Evolutionary conservation across 768 basidiomycete species (phyloP).

Genomic region (Amylocystis lapponica): DNA sequence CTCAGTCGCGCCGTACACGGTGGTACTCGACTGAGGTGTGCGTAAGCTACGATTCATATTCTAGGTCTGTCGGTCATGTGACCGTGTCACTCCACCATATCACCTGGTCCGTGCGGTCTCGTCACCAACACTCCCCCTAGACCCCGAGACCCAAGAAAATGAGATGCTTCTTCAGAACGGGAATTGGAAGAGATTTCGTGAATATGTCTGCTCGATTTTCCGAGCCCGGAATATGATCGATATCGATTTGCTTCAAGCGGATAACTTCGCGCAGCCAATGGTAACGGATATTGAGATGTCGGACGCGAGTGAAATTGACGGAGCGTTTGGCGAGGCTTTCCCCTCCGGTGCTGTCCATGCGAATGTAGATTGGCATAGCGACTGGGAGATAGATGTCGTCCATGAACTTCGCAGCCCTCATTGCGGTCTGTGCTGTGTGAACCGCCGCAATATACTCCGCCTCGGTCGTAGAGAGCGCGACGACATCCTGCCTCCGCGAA

Average conservation of each 20-base stretch:
- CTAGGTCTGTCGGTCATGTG: too few relatives aligned
- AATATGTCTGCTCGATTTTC: conserved; percentile 28
- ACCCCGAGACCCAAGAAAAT: too few relatives aligned
- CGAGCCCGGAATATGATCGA: not conserved
- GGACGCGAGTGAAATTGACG: not conserved
- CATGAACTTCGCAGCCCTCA: not conserved
- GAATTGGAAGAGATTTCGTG: conserved; percentile 25
- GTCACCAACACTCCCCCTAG: too few relatives aligned
- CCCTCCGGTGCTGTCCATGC: not conserved
- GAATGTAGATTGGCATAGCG: not conserved
- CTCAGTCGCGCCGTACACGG: too few relatives aligned
- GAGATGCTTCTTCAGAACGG: not conserved
- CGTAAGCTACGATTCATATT: too few relatives aligned
- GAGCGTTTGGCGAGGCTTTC: not conserved
- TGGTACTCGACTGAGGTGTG: too few relatives aligned
- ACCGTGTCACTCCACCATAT: too few relatives aligned
- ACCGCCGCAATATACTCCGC: conserved; percentile 34
- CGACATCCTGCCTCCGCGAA: conserved; percentile 30
- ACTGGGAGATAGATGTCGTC: conserved; percentile 1
- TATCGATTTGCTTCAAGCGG: not conserved
- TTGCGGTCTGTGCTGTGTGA: not conserved
- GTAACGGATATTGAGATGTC: not conserved
- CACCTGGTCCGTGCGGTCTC: too few relatives aligned
- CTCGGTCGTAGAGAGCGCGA: conserved; percentile 36
- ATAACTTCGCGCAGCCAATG: too few relatives aligned